Base-by-base conservation (phyloP, 768 basidiomycete species). In the Botryobasidium botryosum region DNA sequence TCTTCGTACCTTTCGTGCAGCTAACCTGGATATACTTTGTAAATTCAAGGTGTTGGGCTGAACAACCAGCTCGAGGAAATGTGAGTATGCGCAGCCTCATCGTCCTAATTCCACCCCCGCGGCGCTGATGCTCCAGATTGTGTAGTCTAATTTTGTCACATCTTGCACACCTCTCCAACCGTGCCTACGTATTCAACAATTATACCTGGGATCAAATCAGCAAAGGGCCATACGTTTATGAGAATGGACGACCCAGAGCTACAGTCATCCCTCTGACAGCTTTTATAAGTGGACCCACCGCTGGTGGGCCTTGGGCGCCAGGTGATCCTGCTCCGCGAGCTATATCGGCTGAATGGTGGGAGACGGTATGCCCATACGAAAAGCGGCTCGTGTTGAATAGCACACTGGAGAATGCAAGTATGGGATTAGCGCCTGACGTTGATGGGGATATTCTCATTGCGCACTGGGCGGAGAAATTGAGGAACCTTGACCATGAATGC, bases 21-120 rank as follows among this genome's bases (percentile, higher is more conserved):
- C n/a, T n/a, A n/a, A n/a, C n/a, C n/a, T n/a, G n/a, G n/a, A n/a
- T n/a, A n/a, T n/a, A n/a, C n/a, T n/a, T n/a, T n/a, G n/a, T n/a
- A n/a, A n/a, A n/a, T n/a, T n/a, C n/a, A 10, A 12, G 13, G 23
- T 8, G 13, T 39, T 39, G 37, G 37, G 8, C 23, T 39, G 10
- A 39, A 39, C 37, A 39, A 39, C 37, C 37, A 39, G 23, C 23
- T 39, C 12, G 10, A 39, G 23, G 37, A 39, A 39, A 21, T 24
- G 23, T 39, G 20, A 24, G 37, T 33, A 8, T 8, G 8, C 37
- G 8, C 20, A 8, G 31, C 17, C 31, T 33, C 31, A 33, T 33
- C 10, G 10, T 8, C 10, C 31, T 8, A 8, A 33, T 17, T 33
- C 17, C 31, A 8, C 8, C 17, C 31, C 31, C 17, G 31, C 31